Evolutionary conservation across 371 early-diverging fungal genomes (phyloP).

Genomic region (Phascolomyces articulosus): DNA sequence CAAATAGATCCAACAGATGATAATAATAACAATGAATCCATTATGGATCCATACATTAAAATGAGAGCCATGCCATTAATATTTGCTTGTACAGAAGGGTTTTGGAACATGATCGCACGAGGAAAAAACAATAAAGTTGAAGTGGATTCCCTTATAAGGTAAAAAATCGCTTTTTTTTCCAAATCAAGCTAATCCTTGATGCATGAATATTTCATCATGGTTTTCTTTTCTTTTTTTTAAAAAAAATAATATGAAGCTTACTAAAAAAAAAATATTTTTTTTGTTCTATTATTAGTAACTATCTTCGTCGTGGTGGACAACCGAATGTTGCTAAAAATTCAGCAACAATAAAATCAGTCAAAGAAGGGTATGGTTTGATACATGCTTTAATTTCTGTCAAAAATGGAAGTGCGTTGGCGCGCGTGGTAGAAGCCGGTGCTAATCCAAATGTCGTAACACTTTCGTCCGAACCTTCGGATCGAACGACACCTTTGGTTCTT

Average conservation of each 20-base stretch:
- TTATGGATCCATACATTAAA: not conserved
- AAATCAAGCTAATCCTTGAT: not conserved
- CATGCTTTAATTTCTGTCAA: slow-evolving; percentile 41
- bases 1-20: not conserved
- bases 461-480: slow-evolving; percentile 18
- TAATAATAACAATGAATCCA: not conserved
- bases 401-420: slow-evolving; percentile 30
- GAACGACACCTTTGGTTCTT: slow-evolving; percentile 34
- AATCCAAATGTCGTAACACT: slow-evolving; percentile 36
- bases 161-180: slow-evolving; percentile 3
- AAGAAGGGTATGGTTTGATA: slow-evolving; percentile 47
- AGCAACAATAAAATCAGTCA: slow-evolving; percentile 32
- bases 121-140: slow-evolving; percentile 32
- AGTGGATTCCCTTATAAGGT: slow-evolving; percentile 35
- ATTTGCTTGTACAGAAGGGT: slow-evolving; percentile 46
- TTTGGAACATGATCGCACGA: slow-evolving; percentile 44
- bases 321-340: slow-evolving; percentile 50
- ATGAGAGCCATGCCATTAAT: slow-evolving; percentile 12
- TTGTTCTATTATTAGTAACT: slow-evolving; percentile 36
- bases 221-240: no score
- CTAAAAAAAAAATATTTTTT: not conserved
- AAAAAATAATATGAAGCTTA: no score
- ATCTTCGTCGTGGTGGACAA: slow-evolving; percentile 45
- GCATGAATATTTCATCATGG: not conserved
- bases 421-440: slow-evolving; percentile 38